These are phyloP conservation scores for Guadua angustifolia DNA, from an alignment of 176 grass and related monocot genomes.

Conservation along the genomic window DNA sequence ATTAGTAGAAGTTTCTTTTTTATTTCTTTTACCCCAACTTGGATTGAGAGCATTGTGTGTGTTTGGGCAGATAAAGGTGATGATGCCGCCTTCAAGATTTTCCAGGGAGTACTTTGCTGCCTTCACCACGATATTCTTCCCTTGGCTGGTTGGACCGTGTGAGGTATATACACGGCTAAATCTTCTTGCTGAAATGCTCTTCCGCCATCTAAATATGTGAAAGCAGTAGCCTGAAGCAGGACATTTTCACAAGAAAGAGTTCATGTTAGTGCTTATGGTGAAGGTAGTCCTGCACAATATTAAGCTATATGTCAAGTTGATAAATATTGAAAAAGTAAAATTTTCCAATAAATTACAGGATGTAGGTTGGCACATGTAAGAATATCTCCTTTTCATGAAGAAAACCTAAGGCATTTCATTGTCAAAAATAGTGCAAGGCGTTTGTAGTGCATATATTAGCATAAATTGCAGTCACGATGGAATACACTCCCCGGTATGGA, in stretches of 20 bases:
- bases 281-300: constrained; percentile 17
- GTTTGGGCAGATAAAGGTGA: constrained; percentile 70
- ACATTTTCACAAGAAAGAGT: constrained; percentile 15
- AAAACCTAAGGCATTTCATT: background rate
- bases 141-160: constrained; percentile 88
- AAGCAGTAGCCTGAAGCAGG: constrained; percentile 12
- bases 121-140: constrained; percentile 87
- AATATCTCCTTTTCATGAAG: constrained; percentile 9
- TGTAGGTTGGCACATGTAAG: background rate
- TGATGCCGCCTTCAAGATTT: constrained; percentile 81
- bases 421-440: constrained; percentile 6
- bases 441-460: constrained; percentile 17
- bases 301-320: constrained; percentile 3
- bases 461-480: constrained; percentile 38
- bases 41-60: constrained; percentile 15
- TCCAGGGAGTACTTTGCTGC: constrained; percentile 74
- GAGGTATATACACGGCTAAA: constrained; percentile 60
- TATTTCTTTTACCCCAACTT: background rate
- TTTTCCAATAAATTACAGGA: constrained; percentile 10
- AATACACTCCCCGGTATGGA: constrained; percentile 27
- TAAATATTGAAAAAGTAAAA: background rate
- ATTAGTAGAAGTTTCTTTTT: background rate
- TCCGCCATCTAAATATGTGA: constrained; percentile 9
- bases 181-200: background rate
- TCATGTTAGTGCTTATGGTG: constrained; percentile 23